Conservation (phyloP, 305 asterid species). For the Plantago rigida region DNA sequence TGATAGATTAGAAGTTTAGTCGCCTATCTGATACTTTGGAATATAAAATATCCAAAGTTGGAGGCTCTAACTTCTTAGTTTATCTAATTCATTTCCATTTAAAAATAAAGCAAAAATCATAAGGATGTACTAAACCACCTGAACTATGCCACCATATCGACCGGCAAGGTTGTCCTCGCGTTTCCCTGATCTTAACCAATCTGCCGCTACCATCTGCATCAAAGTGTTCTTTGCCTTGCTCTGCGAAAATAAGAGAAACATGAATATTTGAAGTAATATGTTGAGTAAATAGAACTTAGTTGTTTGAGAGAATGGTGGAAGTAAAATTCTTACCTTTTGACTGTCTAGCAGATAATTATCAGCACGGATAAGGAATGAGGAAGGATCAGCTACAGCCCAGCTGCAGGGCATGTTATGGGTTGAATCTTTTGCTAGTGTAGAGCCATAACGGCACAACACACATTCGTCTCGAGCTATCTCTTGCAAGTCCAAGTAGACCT, state of each 20-base stretch:
- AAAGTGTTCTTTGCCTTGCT: slow-evolving; percentile 61
- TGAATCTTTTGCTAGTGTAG: slow-evolving; percentile 64
- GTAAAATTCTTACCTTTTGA: slow-evolving; percentile 46
- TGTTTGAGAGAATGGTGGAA: background rate
- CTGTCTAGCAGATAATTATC: slow-evolving; percentile 56
- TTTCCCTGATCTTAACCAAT: slow-evolving; percentile 65
- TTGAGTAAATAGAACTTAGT: background rate
- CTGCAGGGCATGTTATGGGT: slow-evolving; percentile 50
- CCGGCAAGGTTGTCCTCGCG: slow-evolving; percentile 74
- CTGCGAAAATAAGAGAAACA: slow-evolving; percentile 32
- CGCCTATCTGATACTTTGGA: too few species aligned
- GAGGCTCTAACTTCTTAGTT: too few species aligned
- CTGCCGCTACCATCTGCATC: slow-evolving; percentile 76
- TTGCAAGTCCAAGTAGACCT: slow-evolving; percentile 64
- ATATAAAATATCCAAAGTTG: too few species aligned
- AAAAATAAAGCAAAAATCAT: background rate
- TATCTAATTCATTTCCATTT: background rate
- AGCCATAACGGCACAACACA: slow-evolving; percentile 42
- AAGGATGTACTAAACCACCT: slow-evolving; percentile 33
- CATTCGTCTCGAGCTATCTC: slow-evolving; percentile 46
- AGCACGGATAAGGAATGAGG: slow-evolving; percentile 68
- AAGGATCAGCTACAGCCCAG: slow-evolving; percentile 72
- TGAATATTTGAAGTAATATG: background rate
- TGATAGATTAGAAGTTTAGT: too few species aligned
- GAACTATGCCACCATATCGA: slow-evolving; percentile 67